Percentiles rank a stretch among this genome's conserved stretches.
Conservation (phyloP, 1,284 basidiomycete genomes). For the Taiwanofungus camphoratus region DNA sequence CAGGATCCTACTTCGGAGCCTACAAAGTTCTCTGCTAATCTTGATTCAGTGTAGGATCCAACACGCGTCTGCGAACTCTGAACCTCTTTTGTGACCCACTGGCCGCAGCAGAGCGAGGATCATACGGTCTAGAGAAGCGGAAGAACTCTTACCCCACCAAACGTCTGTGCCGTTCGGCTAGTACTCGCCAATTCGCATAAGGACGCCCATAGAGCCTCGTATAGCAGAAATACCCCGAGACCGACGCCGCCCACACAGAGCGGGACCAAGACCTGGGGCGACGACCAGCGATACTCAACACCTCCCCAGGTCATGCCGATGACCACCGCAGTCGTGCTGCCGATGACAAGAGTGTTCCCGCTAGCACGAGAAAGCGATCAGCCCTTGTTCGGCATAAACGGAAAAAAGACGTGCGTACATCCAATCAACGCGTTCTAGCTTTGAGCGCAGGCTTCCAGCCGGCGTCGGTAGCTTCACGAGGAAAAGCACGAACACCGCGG, state of each 20-base stretch:
- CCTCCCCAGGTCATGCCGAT: constrained; percentile 19
- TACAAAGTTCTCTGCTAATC: too few relatives aligned
- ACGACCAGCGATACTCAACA: constrained; percentile 10
- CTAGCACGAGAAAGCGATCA: constrained; percentile 6
- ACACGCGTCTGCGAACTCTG: too few relatives aligned
- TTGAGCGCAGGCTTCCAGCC: constrained; percentile 20
- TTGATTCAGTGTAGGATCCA: too few relatives aligned
- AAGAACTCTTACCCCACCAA: too few relatives aligned
- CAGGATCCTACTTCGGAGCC: too few relatives aligned
- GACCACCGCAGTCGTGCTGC: constrained; percentile 2
- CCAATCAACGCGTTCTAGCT: constrained; percentile 31
- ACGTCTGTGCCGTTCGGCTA: too few relatives aligned
- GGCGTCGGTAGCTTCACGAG: constrained; percentile 19
- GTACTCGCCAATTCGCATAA: too few relatives aligned
- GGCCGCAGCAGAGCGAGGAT: too few relatives aligned
- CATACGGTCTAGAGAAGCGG: too few relatives aligned
- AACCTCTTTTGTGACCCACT: too few relatives aligned
- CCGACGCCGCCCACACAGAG: constrained; percentile 14
- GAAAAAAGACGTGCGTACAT: constrained; percentile 13
- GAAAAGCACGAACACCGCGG: constrained; percentile 6
- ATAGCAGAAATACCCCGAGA: constrained; percentile 9
- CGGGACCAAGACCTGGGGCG: constrained; percentile 9
- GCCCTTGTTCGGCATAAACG: background rate
- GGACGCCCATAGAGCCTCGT: too few relatives aligned
- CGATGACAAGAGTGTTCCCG: constrained; percentile 12